Percentiles rank a stretch among this genome's conserved stretches.
Conservation (phyloP, 1,284 basidiomycete species). For the Cystobasidiaceae sp. region DNA sequence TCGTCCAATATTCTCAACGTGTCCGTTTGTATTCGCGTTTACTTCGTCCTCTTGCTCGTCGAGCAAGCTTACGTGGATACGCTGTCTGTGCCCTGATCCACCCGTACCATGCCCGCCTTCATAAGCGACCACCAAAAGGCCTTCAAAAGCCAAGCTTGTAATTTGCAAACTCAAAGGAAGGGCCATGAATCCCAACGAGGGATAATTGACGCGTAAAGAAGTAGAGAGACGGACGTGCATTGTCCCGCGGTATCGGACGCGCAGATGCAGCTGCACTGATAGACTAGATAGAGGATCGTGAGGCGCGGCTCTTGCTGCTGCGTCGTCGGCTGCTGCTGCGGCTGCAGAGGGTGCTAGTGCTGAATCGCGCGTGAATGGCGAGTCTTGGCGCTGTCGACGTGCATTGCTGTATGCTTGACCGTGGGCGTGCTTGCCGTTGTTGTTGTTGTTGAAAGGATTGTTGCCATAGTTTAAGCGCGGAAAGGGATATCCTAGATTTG, state of each 20-base stretch:
- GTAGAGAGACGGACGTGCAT: constrained; percentile 68
- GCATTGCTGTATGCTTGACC: too few species aligned
- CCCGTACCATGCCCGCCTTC: constrained; percentile 81
- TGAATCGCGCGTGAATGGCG: too few species aligned
- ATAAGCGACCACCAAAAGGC: constrained; percentile 84
- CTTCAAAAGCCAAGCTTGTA: constrained; percentile 77
- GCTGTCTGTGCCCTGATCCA: too few species aligned
- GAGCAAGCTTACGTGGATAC: not conserved
- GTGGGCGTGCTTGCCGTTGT: too few species aligned
- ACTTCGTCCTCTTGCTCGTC: not conserved
- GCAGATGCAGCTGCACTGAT: constrained; percentile 50
- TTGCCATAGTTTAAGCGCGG: not conserved
- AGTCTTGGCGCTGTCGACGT: too few species aligned
- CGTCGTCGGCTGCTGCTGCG: not conserved
- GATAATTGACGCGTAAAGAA: constrained; percentile 91
- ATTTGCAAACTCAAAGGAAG: constrained; percentile 87
- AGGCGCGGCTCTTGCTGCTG: constrained; percentile 31
- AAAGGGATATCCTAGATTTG: constrained; percentile 5
- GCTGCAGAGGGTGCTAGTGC: not conserved
- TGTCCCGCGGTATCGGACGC: constrained; percentile 49
- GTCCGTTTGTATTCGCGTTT: not conserved
- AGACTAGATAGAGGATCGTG: constrained; percentile 40
- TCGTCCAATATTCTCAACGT: constrained; percentile 2
- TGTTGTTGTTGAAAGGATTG: not conserved
- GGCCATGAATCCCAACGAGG: constrained; percentile 88